These are phyloP conservation scores for Hansenula anomala DNA, from an alignment of 1,139 yeast genomes.

Conservation along the genomic window DNA sequence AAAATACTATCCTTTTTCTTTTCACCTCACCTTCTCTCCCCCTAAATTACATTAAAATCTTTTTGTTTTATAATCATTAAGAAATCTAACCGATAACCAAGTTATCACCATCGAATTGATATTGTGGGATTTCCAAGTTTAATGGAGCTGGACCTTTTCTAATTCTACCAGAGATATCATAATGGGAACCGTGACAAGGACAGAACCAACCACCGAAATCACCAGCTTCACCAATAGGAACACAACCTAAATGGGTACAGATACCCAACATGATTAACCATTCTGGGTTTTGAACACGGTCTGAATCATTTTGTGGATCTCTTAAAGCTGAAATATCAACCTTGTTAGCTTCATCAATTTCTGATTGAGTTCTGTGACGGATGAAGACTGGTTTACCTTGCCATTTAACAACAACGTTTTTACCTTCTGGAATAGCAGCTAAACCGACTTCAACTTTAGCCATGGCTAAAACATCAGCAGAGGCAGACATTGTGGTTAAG, in stretches of 20 bases:
- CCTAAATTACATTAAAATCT: neutral
- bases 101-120: conserved; percentile 80
- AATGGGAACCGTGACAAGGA: conserved; percentile 99
- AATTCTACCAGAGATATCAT: conserved; percentile 99
- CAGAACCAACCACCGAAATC: conserved; percentile 99
- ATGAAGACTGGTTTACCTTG: conserved; percentile 99
- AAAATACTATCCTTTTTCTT: neutral
- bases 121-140: conserved; percentile 94
- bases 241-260: conserved; percentile 99
- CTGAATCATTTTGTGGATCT: conserved; percentile 91
- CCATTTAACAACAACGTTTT: conserved; percentile 98
- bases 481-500: conserved; percentile 91
- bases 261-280: conserved; percentile 99
- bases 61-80: too few species aligned
- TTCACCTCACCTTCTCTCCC: neutral
- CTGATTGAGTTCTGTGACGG: conserved; percentile 95
- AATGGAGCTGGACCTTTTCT: conserved; percentile 99
- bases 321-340: conserved; percentile 74
- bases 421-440: conserved; percentile 93
- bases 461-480: conserved; percentile 98
- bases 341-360: conserved; percentile 89
- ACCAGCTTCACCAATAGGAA: conserved; percentile 99
- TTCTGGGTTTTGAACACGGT: conserved; percentile 95
- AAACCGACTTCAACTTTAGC: conserved; percentile 98
- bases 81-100: conserved; percentile 65